Evolutionary conservation across 768 basidiomycete species (phyloP), one percentile per base, ranked within the genome.

Genomic region (Rhodosporidiobolus odoratus): DNA sequence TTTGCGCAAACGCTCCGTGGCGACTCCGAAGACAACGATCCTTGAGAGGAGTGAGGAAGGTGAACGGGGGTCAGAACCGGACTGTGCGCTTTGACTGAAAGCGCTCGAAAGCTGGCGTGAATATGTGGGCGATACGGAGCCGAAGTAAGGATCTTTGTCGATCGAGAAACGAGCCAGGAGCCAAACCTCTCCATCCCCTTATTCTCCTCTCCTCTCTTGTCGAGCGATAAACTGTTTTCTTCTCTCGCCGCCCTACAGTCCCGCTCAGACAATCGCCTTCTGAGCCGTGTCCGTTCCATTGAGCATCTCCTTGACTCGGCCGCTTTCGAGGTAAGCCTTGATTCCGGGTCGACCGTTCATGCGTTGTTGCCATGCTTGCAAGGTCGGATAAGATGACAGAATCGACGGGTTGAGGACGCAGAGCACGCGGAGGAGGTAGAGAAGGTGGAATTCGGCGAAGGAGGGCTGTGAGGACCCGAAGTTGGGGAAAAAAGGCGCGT

Each of bases 381-480:
- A 50, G 5, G 41, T 27, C 8, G 68, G 68, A 48, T 30, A 63
- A 21, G 35, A 16, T 16, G 38, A 17, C 30, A 69, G 61, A 52
- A 54, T 6, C 40, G 45, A 2, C 40, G 74, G 54, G 52, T 48
- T 30, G 47, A 63, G 62, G 50, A 25, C 19, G 25, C 37, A 7
- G 68, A 73, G 41, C 59, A 56, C 37, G 58, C 47, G 27, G 62
- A 71, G 2, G 48, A 59, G 52, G 58, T 60, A 56, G 52, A 47
- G 27, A 43, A 58, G 43, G 57, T 65, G 61, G 65, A 60, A 68
- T 38, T 65, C 61, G 69, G 62, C 62, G 57, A 35, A 62, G 38
- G 62, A 63, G 48, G 68, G 68, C 67, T 68, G 53, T 6, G 17
- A 1, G n/a, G 5, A 25, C n/a, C 3, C 13, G 50, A 32, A 19